These are phyloP conservation scores for Excoecaria agallocha DNA, from an alignment of 345 rosid genomes.

Conservation along the genomic window DNA sequence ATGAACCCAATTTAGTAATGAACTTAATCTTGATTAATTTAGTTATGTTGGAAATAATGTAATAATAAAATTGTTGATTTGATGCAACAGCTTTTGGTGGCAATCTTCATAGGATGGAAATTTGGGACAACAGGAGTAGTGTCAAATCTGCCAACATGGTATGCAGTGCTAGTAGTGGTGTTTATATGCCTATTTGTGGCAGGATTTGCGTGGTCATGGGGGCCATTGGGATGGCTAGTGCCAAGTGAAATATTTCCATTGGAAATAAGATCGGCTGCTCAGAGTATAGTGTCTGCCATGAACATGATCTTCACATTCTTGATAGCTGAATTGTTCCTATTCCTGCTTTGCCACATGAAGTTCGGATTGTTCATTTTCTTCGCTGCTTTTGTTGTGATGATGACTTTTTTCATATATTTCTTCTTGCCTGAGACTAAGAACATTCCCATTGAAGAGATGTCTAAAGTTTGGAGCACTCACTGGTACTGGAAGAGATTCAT, in stretches of 20 bases:
- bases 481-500: no score
- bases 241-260: constrained; percentile 58
- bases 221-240: constrained; percentile 57
- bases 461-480: no score
- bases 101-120: constrained; percentile 10
- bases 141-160: background rate
- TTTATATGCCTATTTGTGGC: constrained; percentile 41
- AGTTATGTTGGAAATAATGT: no score
- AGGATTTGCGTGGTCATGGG: constrained; percentile 70
- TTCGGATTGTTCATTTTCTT: no score
- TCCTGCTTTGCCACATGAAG: constrained; percentile 36
- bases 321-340: constrained; percentile 47
- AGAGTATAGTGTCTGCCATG: constrained; percentile 24
- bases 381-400: no score
- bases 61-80: no score
- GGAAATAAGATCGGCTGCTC: constrained; percentile 46
- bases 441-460: no score
- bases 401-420: no score
- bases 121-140: constrained; percentile 13
- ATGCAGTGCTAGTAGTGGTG: constrained; percentile 31
- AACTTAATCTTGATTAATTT: no score
- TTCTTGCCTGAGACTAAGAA: no score
- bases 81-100: background rate
- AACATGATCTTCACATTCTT: constrained; percentile 56
- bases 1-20: background rate